Evolutionary conservation across 257 asterid species (phyloP).

Genomic region (Perilla frutescens): DNA sequence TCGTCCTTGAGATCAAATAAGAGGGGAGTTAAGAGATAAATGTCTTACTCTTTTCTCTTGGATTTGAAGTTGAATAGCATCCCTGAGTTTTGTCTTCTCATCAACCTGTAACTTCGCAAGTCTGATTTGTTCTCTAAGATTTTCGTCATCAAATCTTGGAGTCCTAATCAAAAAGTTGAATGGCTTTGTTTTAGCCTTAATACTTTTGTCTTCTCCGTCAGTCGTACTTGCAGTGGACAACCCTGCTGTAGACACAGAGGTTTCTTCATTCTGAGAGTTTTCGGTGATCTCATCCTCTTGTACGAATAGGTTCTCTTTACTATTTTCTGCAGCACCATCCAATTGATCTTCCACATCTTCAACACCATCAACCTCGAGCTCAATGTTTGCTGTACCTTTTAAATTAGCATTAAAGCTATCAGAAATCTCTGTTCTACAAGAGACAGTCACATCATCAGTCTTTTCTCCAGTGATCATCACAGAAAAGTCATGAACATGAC

Average conservation of each 20-base stretch:
- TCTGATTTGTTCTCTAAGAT: constrained; percentile 62
- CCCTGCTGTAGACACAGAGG: constrained; percentile 46
- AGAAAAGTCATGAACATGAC: constrained; percentile 37
- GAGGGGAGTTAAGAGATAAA: neutral
- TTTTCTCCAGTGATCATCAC: constrained; percentile 36
- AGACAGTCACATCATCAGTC: constrained; percentile 35
- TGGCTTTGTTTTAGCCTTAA: constrained; percentile 48
- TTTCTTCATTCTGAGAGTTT: constrained; percentile 40
- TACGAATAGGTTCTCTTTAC: constrained; percentile 30
- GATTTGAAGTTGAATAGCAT: constrained; percentile 66
- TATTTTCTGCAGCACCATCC: constrained; percentile 34
- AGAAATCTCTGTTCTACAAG: constrained; percentile 42
- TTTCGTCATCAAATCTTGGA: constrained; percentile 73
- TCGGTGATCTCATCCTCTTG: constrained; percentile 42
- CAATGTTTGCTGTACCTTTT: constrained; percentile 38
- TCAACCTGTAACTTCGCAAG: constrained; percentile 70
- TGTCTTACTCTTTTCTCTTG: constrained; percentile 70
- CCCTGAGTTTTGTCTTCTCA: constrained; percentile 80
- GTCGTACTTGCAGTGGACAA: constrained; percentile 43
- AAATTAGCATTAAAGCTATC: constrained; percentile 34
- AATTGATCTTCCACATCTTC: constrained; percentile 42
- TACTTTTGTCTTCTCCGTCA: constrained; percentile 42
- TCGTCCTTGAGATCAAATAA: constrained; percentile 21
- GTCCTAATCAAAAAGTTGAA: constrained; percentile 64
- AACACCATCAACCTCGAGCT: constrained; percentile 38